Evolutionary conservation across 2,329 filamentous ascomycete species (phyloP).

Genomic region (Colletotrichum siamense): DNA sequence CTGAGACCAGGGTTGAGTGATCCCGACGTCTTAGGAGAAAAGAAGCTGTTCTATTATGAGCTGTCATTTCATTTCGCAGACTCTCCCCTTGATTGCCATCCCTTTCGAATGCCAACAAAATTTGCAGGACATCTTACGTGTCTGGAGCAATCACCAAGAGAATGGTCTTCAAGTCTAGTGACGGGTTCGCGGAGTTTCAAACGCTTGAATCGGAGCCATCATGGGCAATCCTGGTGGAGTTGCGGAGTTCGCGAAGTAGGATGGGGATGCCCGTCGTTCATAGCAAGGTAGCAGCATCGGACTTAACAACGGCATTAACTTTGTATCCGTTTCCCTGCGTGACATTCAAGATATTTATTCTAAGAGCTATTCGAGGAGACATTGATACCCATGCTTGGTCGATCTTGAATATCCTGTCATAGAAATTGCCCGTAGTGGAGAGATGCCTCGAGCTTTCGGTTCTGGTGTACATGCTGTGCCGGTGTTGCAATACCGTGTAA

Average conservation of each 20-base stretch:
- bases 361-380: neutral
- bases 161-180: neutral
- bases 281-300: neutral
- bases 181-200: neutral
- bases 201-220: neutral
- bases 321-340: neutral
- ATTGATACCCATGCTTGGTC: neutral
- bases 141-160: neutral
- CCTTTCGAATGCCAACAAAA: rapidly evolving
- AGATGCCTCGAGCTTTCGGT: neutral
- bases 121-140: neutral
- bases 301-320: neutral
- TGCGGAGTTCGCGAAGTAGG: neutral
- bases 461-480: neutral
- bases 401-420: neutral
- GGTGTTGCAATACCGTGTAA: neutral
- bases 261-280: neutral
- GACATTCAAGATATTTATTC: rapidly evolving
- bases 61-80: neutral
- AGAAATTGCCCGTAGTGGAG: neutral
- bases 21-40: rapidly evolving
- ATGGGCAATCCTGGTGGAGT: neutral
- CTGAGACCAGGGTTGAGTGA: too few relatives aligned
- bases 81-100: rapidly evolving
- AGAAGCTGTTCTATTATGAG: rapidly evolving